Evolutionary conservation across 345 rosid species (phyloP), one percentile per base, ranked within the genome.

Genomic region (Mangifera indica): DNA sequence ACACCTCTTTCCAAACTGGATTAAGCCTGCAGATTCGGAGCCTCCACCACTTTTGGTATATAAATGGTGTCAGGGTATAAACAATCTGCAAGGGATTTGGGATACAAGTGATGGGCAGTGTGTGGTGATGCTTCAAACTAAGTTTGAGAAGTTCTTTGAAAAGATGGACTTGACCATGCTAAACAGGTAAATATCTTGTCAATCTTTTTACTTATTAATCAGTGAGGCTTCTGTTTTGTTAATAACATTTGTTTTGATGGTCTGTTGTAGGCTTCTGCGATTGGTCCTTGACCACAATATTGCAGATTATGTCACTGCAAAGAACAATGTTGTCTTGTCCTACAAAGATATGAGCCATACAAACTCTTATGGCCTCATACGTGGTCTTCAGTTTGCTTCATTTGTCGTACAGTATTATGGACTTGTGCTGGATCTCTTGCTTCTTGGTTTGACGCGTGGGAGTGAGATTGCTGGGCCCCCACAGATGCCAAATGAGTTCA

Each of bases 381-480:
- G 99, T 60, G 99, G 99, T 63, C 97, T 96, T 70, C 99, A 96
- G 87, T 96, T 96, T 89, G 99, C 99, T 67, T 93, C 99, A 10
- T 96, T 96, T 80, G 94, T 96, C 57, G 99, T 96, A 49, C 99
- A 96, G 74, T 96, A 93, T 79, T 96, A 93, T 85, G 99, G 99
- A 29, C 96, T 96, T 13, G 90, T 93, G 74, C 81, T 93, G 76
- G 99, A 96, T 84, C 98, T 96, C 37, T 81, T 91, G 80, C 88
- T 93, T 84, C 97, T 96, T 74, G 99, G 99, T 63, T 79, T 96
- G 88, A 93, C 98, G 58, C 89, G 99, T 25, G 99, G 97, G 46
- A 96, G 99, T 81, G 99, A 96, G 83, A 93, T 96, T 80, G 99
- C 99, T 76, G 99, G 99, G 77, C 99, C 99, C 32, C 99, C 99